Percentiles rank a stretch among this genome's conserved stretches.
These are phyloP conservation scores for Elsinoe perseae DNA, from an alignment of 2,329 filamentous ascomycete species.

Conservation along the genomic window DNA sequence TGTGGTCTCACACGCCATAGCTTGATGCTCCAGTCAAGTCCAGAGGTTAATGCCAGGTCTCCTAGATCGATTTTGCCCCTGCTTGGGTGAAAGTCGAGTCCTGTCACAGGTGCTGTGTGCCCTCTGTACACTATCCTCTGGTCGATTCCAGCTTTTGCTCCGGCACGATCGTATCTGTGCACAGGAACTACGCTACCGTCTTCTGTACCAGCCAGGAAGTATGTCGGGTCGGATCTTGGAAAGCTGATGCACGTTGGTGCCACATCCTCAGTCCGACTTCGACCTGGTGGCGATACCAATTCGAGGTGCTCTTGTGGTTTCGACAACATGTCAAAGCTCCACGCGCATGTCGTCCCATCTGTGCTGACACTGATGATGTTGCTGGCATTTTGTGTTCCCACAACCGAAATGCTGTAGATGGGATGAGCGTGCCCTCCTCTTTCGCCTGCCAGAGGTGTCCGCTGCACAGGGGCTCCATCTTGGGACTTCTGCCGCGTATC, in stretches of 20 bases:
- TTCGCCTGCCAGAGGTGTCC: constrained; percentile 88
- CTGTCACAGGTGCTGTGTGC: constrained; percentile 91
- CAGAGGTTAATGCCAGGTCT: constrained; percentile 85
- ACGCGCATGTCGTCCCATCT: constrained; percentile 91
- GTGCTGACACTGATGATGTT: constrained; percentile 97
- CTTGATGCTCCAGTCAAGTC: constrained; percentile 94
- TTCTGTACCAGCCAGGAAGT: constrained; percentile 94
- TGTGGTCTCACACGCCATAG: constrained; percentile 89
- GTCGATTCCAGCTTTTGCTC: constrained; percentile 93
- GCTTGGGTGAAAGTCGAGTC: constrained; percentile 88
- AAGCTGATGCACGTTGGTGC: constrained; percentile 93
- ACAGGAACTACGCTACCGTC: constrained; percentile 95
- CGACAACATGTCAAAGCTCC: constrained; percentile 96
- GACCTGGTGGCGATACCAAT: constrained; percentile 69
- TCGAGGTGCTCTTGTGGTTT: constrained; percentile 93
- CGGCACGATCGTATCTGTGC: constrained; percentile 92
- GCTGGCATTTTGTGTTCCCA: constrained; percentile 96
- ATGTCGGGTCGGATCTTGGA: constrained; percentile 89
- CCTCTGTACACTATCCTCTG: constrained; percentile 79
- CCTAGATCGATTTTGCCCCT: constrained; percentile 88
- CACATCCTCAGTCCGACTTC: constrained; percentile 80
- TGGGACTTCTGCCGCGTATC: constrained; percentile 71
- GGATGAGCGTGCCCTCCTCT: constrained; percentile 78
- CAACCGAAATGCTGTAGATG: constrained; percentile 89
- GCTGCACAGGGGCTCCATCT: constrained; percentile 69